A percentile compares a stretch with the other conserved stretches of the same genome.
phyloP scores from a whole-genome alignment of 768 basidiomycete species.

The Collybiopsis confluens region DNA sequence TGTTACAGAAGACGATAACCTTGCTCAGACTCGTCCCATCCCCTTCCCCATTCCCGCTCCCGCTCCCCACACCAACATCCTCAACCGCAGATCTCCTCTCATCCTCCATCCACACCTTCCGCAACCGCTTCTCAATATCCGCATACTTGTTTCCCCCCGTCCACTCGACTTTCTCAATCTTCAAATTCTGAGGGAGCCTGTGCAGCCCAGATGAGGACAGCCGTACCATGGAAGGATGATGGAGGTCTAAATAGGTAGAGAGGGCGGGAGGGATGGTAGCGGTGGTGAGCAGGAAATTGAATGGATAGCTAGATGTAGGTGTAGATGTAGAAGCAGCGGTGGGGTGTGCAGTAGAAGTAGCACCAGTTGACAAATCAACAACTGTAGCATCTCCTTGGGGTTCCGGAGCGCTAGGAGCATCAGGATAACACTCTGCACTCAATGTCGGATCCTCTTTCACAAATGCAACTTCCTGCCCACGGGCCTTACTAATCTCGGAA shows the following conservation, averaged over 20 bases:
- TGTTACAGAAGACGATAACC: slow-evolving; percentile 83
- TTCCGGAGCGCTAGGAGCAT: slow-evolving; percentile 15
- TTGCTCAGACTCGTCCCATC: slow-evolving; percentile 45
- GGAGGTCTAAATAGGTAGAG: slow-evolving; percentile 52
- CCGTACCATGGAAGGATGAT: slow-evolving; percentile 58
- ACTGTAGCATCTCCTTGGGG: not conserved
- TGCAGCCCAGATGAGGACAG: slow-evolving; percentile 71
- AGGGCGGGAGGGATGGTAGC: slow-evolving; percentile 85
- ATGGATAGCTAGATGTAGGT: slow-evolving; percentile 60
- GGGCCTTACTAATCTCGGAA: slow-evolving; percentile 63
- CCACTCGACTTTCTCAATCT: slow-evolving; percentile 71
- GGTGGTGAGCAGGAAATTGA: slow-evolving; percentile 76
- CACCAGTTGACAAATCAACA: not conserved
- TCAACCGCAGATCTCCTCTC: not conserved
- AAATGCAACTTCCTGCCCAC: slow-evolving; percentile 40
- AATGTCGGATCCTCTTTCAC: slow-evolving; percentile 19
- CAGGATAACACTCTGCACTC: slow-evolving; percentile 12
- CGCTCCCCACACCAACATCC: slow-evolving; percentile 13
- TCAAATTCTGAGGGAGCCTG: slow-evolving; percentile 64
- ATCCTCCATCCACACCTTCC: slow-evolving; percentile 73
- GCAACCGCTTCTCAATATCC: slow-evolving; percentile 73
- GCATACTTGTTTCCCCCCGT: slow-evolving; percentile 77
- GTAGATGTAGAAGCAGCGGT: slow-evolving; percentile 1
- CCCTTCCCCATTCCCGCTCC: slow-evolving; percentile 17
- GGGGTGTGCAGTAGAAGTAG: slow-evolving; percentile 10